phyloP scores from a whole-genome alignment of 441 rosid species.

The Codiaeum variegatum region DNA sequence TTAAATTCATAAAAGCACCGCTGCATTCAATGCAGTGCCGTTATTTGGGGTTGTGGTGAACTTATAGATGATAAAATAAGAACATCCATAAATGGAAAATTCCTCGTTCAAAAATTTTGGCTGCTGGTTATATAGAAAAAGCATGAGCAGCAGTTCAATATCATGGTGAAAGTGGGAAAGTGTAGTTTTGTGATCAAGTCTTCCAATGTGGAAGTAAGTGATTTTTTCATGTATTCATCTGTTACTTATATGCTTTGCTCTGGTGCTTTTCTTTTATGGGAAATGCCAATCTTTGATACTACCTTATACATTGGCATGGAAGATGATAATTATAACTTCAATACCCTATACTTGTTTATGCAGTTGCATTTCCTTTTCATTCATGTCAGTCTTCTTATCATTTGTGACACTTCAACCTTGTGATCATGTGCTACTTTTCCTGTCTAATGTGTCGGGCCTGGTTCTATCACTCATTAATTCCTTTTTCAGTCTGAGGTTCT shows the following conservation, averaged over 20 bases:
- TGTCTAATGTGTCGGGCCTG: slow-evolving; percentile 18
- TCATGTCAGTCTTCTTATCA: slow-evolving; percentile 7
- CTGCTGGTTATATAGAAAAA: background rate
- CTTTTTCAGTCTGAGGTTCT: slow-evolving; percentile 73
- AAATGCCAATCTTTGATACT: slow-evolving; percentile 5
- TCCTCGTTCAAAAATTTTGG: background rate
- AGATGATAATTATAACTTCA: slow-evolving; percentile 4
- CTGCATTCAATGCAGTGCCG: background rate
- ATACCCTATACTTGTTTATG: background rate
- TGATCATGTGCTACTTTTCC: slow-evolving; percentile 4
- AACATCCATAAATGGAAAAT: slow-evolving; percentile 4
- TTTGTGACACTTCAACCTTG: slow-evolving; percentile 2
- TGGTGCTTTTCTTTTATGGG: background rate
- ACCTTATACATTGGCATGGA: background rate
- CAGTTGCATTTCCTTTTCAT: slow-evolving; percentile 2
- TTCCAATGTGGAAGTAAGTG: background rate
- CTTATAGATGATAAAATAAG: background rate
- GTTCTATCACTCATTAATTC: slow-evolving; percentile 36
- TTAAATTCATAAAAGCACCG: background rate
- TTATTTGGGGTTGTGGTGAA: background rate
- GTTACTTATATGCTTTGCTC: background rate
- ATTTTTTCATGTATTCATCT: background rate
- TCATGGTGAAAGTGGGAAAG: background rate
- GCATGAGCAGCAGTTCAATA: background rate
- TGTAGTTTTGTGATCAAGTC: background rate